Evolutionary conservation across 192 early-diverging fungal genomes (phyloP), one percentile per base, ranked within the genome.

Genomic region (Umbelopsis vinacea): DNA sequence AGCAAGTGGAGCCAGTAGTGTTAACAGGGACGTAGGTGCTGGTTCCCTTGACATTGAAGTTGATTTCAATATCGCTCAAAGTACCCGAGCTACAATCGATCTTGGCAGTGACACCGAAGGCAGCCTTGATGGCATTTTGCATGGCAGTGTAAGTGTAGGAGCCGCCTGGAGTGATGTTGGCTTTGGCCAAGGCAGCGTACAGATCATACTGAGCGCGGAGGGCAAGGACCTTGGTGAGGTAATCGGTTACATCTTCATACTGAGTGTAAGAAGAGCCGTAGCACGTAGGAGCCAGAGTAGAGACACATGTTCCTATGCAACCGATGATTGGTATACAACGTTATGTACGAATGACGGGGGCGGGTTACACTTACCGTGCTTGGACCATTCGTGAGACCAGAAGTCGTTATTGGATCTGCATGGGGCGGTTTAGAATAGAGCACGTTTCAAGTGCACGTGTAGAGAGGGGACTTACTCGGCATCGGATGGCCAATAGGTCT

Each of bases 321-420:
- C 5, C 4, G 22, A 26, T 48, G 48, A 29, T n/a, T 11, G 37
- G 10, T 29, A 72, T 45, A 19, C 37, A 46, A 60, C 52, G 26
- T 46, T 12, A 10, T 63, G 24, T 15, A 66, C 22, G 24, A 46
- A 47, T 68, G 22, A 21, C 33, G 4, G 15, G 9, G 3, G 21
- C 43, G 6, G 23, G 38, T 38, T 12, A 50, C 19, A 26, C 63
- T 76, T 71, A 69, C 92, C 92, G 73, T 94, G 92, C 84, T 94
- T 94, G 83, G 74, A 77, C 89, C 89, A 94, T 66, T 94, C 92
- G 74, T 94, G 92, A 7, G 87, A 75, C 90, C 90, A 92, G 80
- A 94, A 91, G 77, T 81, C 87, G 80, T 90, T 85, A 81, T 92
- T 88, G 80, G 87, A 86, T 63, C 57, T 63, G 33, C 29, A 63